Evolutionary conservation across 768 basidiomycete species (phyloP).

Genomic region (Podaxis carcinomalis): DNA sequence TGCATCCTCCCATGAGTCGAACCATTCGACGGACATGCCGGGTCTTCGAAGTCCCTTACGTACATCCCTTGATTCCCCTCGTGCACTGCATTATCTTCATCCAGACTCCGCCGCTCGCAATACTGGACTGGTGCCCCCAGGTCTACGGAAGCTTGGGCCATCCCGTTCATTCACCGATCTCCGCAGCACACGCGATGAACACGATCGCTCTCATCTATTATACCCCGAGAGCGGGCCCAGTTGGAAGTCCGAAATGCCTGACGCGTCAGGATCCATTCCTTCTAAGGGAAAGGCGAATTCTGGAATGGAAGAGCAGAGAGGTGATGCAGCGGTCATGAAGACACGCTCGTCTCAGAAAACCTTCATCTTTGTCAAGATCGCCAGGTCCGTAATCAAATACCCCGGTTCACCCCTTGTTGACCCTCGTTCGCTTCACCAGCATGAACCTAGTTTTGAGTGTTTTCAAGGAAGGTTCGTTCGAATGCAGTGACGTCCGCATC

Average conservation of each 20-base stretch:
- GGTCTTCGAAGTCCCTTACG: slow-evolving; percentile 24
- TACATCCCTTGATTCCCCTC: slow-evolving; percentile 51
- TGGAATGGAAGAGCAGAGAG: not conserved
- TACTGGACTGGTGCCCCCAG: slow-evolving; percentile 23
- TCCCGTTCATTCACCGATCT: slow-evolving; percentile 74
- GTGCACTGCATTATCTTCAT: slow-evolving; percentile 24
- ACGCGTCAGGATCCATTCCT: not conserved
- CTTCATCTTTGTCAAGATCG: slow-evolving; percentile 74
- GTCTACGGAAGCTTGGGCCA: slow-evolving; percentile 46
- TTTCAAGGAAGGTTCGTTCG: slow-evolving; percentile 80
- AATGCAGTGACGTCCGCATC: slow-evolving; percentile 75
- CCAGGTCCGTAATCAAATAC: slow-evolving; percentile 43
- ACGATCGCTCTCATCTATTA: slow-evolving; percentile 22
- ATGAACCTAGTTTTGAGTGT: slow-evolving; percentile 73
- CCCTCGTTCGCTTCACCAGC: slow-evolving; percentile 29
- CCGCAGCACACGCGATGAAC: slow-evolving; percentile 38
- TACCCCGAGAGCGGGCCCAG: not conserved
- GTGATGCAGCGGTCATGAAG: slow-evolving; percentile 79
- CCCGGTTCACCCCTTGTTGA: slow-evolving; percentile 12
- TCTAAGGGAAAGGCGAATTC: not conserved
- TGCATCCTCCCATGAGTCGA: slow-evolving; percentile 16
- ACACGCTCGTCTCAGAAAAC: slow-evolving; percentile 77
- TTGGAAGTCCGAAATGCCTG: not conserved
- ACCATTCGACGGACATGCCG: slow-evolving; percentile 15
- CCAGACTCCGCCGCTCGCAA: not conserved